Conservation (phyloP, 1,284 basidiomycete genomes). For the Meripilus lineatus region DNA sequence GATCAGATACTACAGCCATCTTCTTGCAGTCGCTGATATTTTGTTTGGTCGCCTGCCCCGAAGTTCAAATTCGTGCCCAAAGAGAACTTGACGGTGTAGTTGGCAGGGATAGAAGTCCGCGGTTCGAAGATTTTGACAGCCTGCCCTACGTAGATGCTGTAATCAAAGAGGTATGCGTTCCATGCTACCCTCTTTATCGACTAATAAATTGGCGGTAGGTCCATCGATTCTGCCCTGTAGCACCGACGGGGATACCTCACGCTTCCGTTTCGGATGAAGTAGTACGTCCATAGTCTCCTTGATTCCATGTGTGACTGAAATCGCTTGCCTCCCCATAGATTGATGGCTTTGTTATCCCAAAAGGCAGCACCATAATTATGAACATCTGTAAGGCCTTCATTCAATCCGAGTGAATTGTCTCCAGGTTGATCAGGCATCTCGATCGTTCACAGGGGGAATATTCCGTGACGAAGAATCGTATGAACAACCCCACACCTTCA, state of each 20-base stretch:
- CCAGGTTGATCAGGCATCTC: neutral
- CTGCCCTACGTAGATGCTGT: slow-evolving; percentile 32
- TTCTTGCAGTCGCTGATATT: slow-evolving; percentile 24
- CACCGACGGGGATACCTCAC: slow-evolving; percentile 17
- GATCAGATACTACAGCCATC: slow-evolving; percentile 23
- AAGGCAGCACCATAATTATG: slow-evolving; percentile 13
- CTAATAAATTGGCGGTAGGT: slow-evolving; percentile 2
- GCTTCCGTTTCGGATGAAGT: neutral
- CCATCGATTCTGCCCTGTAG: slow-evolving; percentile 14
- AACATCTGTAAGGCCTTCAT: slow-evolving; percentile 15
- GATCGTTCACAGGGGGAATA: slow-evolving; percentile 12
- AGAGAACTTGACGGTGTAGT: slow-evolving; percentile 32
- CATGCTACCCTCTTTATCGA: neutral
- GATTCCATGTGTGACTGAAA: neutral
- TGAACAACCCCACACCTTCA: slow-evolving; percentile 14
- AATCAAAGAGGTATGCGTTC: slow-evolving; percentile 29
- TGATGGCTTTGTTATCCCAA: slow-evolving; percentile 12
- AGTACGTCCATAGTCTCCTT: neutral
- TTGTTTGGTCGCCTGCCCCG: slow-evolving; percentile 24
- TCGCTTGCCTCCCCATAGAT: neutral
- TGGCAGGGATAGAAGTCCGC: slow-evolving; percentile 27
- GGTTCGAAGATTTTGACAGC: slow-evolving; percentile 24
- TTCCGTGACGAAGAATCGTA: slow-evolving; percentile 14
- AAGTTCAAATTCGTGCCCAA: slow-evolving; percentile 27
- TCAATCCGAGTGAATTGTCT: neutral